phyloP scores from a whole-genome alignment of 306 rosid species.

The Castanopsis chinensis region DNA sequence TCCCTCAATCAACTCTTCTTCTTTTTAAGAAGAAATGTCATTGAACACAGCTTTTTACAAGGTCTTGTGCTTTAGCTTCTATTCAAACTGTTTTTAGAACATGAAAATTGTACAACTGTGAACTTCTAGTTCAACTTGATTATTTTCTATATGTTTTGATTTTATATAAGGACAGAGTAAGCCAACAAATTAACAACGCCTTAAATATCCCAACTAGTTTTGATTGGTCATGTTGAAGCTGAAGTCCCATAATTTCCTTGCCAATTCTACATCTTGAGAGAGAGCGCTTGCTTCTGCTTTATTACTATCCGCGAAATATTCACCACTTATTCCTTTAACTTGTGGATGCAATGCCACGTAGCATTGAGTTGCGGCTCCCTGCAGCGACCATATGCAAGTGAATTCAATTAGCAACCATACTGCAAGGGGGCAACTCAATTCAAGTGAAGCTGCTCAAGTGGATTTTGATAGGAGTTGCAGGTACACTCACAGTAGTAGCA shows the following conservation, averaged over 20 bases:
- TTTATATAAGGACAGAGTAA: not conserved
- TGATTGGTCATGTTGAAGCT: conserved; percentile 50
- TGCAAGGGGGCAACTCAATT: not conserved
- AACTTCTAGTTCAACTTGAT: no score
- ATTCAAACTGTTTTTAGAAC: no score
- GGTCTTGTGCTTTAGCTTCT: no score
- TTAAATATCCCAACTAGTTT: conserved; percentile 19
- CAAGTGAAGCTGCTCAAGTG: not conserved
- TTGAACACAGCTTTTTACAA: no score
- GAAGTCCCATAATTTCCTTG: conserved; percentile 64
- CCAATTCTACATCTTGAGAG: conserved; percentile 61
- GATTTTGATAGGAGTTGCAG: conserved; percentile 6
- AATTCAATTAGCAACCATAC: conserved; percentile 16
- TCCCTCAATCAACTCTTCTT: no score
- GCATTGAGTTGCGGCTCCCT: conserved; percentile 98
- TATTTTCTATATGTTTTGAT: no score
- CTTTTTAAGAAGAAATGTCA: no score
- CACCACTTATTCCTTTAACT: conserved; percentile 57
- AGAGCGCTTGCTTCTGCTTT: conserved; percentile 44
- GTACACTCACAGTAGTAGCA: not conserved
- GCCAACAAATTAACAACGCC: not conserved
- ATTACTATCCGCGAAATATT: conserved; percentile 60
- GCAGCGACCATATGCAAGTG: conserved; percentile 6
- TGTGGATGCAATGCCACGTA: conserved; percentile 75
- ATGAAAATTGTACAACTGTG: no score